phyloP scores from a whole-genome alignment of 805 yeast species.

The Candida taoyuanica region DNA sequence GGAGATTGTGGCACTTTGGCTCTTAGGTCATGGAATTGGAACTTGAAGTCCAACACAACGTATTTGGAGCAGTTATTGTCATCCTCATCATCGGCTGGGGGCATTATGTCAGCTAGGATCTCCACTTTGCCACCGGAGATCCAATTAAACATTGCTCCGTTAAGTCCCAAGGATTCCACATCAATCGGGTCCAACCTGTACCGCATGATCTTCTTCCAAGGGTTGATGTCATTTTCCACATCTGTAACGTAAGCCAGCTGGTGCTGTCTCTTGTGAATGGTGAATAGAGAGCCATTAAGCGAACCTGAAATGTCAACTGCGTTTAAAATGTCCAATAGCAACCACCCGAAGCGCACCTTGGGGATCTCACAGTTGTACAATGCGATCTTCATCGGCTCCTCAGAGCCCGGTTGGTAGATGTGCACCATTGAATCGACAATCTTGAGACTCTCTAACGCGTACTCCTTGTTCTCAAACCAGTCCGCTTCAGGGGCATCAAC shows the following conservation, averaged over 20 bases:
- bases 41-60: constrained; percentile 61
- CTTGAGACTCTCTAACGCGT: constrained; percentile 38
- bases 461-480: constrained; percentile 33
- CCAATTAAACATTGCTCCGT: constrained; percentile 53
- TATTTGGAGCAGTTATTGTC: constrained; percentile 35
- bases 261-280: constrained; percentile 70
- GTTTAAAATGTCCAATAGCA: constrained; percentile 62
- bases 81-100: constrained; percentile 47
- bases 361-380: constrained; percentile 66
- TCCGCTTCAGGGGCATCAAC: constrained; percentile 24
- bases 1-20: constrained; percentile 47
- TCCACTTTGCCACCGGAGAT: constrained; percentile 66
- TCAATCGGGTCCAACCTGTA: constrained; percentile 37
- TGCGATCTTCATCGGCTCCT: constrained; percentile 36
- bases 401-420: constrained; percentile 24
- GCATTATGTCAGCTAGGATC: constrained; percentile 64
- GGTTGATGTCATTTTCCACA: constrained; percentile 32
- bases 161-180: constrained; percentile 33
- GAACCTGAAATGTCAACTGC: constrained; percentile 72
- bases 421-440: constrained; percentile 49
- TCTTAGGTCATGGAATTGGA: constrained; percentile 57
- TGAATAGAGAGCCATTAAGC: constrained; percentile 67
- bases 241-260: constrained; percentile 43
- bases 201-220: constrained; percentile 49
- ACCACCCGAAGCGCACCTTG: constrained; percentile 50